These are phyloP conservation scores for Allantophomopsis lycopodina DNA, from an alignment of 2,329 filamentous ascomycete genomes.

Conservation along the genomic window DNA sequence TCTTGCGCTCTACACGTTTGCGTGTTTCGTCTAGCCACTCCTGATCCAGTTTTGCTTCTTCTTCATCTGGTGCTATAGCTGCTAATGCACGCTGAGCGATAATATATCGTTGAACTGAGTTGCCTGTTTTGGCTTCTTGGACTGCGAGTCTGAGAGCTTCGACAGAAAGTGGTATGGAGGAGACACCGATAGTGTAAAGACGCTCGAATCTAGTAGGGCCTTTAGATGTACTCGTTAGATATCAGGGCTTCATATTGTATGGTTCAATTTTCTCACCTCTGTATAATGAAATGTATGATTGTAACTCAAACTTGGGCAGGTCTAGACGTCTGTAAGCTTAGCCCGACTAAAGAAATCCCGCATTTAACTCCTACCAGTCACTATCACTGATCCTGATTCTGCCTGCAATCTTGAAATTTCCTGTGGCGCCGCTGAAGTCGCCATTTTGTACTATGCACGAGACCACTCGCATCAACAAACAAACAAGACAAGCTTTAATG, in stretches of 20 bases:
- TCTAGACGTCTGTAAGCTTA: slow-evolving; percentile 30
- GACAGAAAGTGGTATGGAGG: slow-evolving; percentile 59
- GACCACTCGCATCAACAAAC: too few species aligned
- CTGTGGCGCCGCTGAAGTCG: too few species aligned
- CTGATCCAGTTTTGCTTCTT: slow-evolving; percentile 52
- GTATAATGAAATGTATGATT: slow-evolving; percentile 53
- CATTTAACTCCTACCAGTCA: too few species aligned
- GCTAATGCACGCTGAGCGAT: slow-evolving; percentile 53
- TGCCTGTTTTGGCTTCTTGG: slow-evolving; percentile 60
- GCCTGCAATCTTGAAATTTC: too few species aligned
- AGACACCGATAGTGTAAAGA: slow-evolving; percentile 67
- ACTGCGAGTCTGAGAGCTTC: slow-evolving; percentile 75
- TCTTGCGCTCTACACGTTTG: slow-evolving; percentile 54
- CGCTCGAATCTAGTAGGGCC: slow-evolving; percentile 72
- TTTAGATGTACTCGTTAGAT: slow-evolving; percentile 21
- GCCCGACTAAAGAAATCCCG: background rate
- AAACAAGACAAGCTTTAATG: too few species aligned
- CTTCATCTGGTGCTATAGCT: slow-evolving; percentile 48
- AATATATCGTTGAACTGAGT: slow-evolving; percentile 59
- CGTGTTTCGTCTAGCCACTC: slow-evolving; percentile 63
- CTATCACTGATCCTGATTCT: too few species aligned
- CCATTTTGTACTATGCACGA: too few species aligned
- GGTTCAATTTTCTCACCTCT: too few species aligned
- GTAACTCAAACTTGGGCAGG: slow-evolving; percentile 77
- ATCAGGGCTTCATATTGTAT: too few species aligned